Evolutionary conservation across 306 rosid genomes (phyloP).

Genomic region (Malus orientalis): DNA sequence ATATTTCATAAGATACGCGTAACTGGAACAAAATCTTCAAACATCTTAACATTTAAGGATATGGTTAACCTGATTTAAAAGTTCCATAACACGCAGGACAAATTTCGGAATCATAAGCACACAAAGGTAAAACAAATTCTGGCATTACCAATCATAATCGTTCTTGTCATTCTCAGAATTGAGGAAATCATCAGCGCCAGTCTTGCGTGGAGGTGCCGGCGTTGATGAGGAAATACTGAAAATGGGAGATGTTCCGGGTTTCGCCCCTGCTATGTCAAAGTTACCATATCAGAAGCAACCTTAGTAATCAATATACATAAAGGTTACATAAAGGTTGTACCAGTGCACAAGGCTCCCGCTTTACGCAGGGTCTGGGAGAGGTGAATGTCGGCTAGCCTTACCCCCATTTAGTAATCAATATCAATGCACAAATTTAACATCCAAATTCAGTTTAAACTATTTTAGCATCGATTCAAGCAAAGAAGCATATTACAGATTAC

Average conservation of each 20-base stretch:
- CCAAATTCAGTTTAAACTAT: background rate
- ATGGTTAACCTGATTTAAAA: background rate
- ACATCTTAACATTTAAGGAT: background rate
- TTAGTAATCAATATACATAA: background rate
- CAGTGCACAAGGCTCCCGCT: too few relatives aligned
- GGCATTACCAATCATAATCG: slow-evolving; percentile 81
- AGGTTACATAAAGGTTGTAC: too few relatives aligned
- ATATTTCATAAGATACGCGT: background rate
- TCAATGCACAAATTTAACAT: background rate
- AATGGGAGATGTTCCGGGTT: slow-evolving; percentile 52
- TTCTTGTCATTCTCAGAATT: slow-evolving; percentile 73
- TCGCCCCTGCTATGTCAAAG: slow-evolving; percentile 37
- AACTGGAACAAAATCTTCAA: background rate
- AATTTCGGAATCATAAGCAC: background rate
- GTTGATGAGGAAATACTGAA: slow-evolving; percentile 51
- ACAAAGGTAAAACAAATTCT: background rate
- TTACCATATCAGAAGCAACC: slow-evolving; percentile 5
- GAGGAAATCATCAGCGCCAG: slow-evolving; percentile 68
- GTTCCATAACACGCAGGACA: background rate
- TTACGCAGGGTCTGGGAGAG: too few relatives aligned
- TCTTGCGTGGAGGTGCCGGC: slow-evolving; percentile 52
- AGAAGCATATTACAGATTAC: background rate
- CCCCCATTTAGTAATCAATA: background rate
- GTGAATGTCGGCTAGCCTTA: too few relatives aligned
- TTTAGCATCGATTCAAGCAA: background rate